Evolutionary conservation across 1,284 basidiomycete genomes (phyloP).

Genomic region (Xerocomus nothofagi): DNA sequence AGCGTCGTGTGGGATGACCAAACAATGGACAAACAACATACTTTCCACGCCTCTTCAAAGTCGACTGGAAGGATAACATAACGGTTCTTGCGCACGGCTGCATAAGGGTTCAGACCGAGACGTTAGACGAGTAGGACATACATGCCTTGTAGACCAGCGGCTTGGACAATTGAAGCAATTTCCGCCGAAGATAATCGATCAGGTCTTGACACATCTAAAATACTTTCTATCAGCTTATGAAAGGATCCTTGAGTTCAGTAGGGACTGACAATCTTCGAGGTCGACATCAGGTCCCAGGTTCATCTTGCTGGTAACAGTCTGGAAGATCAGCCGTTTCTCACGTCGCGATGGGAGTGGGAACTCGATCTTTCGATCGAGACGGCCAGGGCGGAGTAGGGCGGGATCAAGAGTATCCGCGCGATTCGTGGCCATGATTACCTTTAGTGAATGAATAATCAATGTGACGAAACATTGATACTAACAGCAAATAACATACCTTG

Average conservation of each 20-base stretch:
- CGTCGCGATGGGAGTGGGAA: slow-evolving; percentile 94
- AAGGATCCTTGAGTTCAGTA: not conserved
- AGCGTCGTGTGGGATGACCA: slow-evolving; percentile 35
- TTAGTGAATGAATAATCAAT: slow-evolving; percentile 1
- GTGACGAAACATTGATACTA: not conserved
- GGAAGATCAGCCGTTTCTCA: slow-evolving; percentile 98
- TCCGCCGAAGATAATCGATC: slow-evolving; percentile 96
- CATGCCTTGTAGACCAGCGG: slow-evolving; percentile 93
- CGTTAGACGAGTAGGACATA: not conserved
- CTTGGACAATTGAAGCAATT: slow-evolving; percentile 95
- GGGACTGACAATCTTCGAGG: slow-evolving; percentile 88
- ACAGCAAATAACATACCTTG: slow-evolving; percentile 61
- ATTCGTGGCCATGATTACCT: slow-evolving; percentile 99
- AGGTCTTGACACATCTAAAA: slow-evolving; percentile 89
- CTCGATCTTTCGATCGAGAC: slow-evolving; percentile 98
- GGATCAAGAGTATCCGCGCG: slow-evolving; percentile 96
- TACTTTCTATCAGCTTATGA: slow-evolving; percentile 10
- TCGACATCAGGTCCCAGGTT: slow-evolving; percentile 98
- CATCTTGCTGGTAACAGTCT: slow-evolving; percentile 97
- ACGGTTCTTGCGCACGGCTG: slow-evolving; percentile 96
- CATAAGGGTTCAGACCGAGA: slow-evolving; percentile 8
- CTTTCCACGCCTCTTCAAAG: slow-evolving; percentile 99
- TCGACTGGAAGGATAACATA: slow-evolving; percentile 97
- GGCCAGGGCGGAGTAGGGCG: slow-evolving; percentile 94
- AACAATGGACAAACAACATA: slow-evolving; percentile 56